A percentile compares a stretch with the other conserved stretches of the same genome.
Conservation (phyloP, 306 rosid species). For the Calophaca sinica region DNA sequence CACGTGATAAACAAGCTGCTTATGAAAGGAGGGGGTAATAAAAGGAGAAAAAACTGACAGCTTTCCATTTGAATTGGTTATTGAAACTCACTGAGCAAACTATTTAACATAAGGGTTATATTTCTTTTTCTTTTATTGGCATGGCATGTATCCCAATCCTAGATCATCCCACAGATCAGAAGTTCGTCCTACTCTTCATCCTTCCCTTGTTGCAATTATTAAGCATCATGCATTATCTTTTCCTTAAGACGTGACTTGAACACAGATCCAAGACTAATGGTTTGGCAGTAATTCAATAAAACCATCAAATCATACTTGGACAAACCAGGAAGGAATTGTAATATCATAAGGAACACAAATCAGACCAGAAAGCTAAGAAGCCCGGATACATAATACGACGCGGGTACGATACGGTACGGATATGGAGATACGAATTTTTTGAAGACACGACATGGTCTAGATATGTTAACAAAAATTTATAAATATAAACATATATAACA, state of each 20-base stretch:
- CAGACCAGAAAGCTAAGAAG: background rate
- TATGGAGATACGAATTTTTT: too few species aligned
- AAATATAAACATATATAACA: too few species aligned
- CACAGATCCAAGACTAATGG: constrained; percentile 10
- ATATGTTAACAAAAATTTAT: too few species aligned
- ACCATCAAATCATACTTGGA: background rate
- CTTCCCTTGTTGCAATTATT: constrained; percentile 1
- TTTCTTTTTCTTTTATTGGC: background rate
- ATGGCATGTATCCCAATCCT: constrained; percentile 18
- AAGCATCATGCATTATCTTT: constrained; percentile 28
- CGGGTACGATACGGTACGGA: too few species aligned
- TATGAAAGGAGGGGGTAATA: background rate
- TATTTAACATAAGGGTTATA: background rate
- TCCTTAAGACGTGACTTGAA: constrained; percentile 26
- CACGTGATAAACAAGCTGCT: constrained; percentile 1
- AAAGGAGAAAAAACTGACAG: background rate
- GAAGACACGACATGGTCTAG: too few species aligned
- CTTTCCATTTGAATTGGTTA: constrained; percentile 25
- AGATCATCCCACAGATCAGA: background rate
- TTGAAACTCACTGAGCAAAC: background rate
- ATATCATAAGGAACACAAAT: too few species aligned
- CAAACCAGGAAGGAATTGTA: constrained; percentile 6
- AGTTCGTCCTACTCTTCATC: constrained; percentile 19
- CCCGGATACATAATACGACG: too few species aligned
- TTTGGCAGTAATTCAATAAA: constrained; percentile 8